A percentile compares a stretch with the other conserved stretches of the same genome.
phyloP scores from a whole-genome alignment of 306 rosid genomes.

The Quercus mongolica region DNA sequence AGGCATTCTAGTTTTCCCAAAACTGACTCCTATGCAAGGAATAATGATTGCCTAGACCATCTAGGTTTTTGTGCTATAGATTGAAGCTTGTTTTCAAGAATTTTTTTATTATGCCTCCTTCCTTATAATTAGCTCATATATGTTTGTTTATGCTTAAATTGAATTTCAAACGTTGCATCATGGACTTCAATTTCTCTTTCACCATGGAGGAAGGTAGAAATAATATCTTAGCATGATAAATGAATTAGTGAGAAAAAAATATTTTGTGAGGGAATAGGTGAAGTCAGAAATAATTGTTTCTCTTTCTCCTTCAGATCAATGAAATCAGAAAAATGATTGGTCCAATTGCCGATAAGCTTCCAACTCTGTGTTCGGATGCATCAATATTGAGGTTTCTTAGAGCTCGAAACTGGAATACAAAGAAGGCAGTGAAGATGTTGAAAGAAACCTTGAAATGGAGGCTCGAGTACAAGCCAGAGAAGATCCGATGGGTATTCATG shows the following conservation, averaged over 20 bases:
- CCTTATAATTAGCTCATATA: background rate
- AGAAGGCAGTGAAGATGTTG: constrained; percentile 67
- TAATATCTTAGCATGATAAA: background rate
- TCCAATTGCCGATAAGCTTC: constrained; percentile 54
- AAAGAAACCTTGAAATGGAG: constrained; percentile 68
- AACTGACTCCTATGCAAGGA: too few species aligned
- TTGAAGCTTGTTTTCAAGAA: background rate
- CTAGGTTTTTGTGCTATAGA: too few species aligned
- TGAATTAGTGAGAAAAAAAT: background rate
- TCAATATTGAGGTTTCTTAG: constrained; percentile 64
- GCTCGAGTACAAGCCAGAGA: constrained; percentile 71
- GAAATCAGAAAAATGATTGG: constrained; percentile 66
- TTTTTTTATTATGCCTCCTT: background rate
- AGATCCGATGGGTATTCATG: constrained; percentile 58
- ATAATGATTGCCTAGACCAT: too few species aligned
- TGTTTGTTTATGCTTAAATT: background rate
- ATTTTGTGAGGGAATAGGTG: background rate
- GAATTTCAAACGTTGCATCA: background rate
- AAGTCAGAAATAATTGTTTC: constrained; percentile 13
- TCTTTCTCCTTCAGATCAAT: constrained; percentile 35
- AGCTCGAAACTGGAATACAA: constrained; percentile 60
- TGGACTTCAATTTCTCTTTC: background rate
- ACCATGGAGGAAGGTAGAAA: background rate
- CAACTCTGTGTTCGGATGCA: constrained; percentile 47
- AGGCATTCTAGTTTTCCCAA: too few species aligned